These are phyloP conservation scores for Leonotis leonurus DNA, from an alignment of 257 asterid genomes.

Conservation along the genomic window DNA sequence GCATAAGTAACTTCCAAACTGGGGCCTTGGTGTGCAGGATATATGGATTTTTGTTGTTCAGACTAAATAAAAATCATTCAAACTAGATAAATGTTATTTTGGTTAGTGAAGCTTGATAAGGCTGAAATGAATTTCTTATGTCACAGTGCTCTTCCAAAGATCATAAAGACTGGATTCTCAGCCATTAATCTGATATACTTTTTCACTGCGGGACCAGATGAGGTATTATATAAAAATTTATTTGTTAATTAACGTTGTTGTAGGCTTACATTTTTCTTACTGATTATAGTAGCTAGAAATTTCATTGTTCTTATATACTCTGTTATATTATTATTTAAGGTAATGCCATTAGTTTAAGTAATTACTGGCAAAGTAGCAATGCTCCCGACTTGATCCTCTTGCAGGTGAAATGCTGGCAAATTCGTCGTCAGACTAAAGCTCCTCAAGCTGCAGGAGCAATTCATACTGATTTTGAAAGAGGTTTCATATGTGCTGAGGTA, in stretches of 20 bases:
- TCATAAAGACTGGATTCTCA: constrained; percentile 95
- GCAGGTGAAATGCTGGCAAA: constrained; percentile 99
- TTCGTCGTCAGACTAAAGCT: constrained; percentile 78
- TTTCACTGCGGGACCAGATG: constrained; percentile 99
- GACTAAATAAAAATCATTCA: too few relatives aligned
- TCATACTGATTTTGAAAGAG: constrained; percentile 92
- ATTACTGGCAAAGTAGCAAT: too few relatives aligned
- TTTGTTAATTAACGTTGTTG: background rate
- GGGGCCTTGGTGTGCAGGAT: too few relatives aligned
- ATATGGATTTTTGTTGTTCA: too few relatives aligned
- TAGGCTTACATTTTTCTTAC: background rate
- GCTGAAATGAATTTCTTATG: constrained; percentile 25
- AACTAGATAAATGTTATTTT: too few relatives aligned
- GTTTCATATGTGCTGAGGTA: constrained; percentile 99
- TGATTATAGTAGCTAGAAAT: background rate
- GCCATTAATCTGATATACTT: constrained; percentile 96
- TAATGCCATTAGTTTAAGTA: background rate
- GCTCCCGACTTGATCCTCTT: constrained; percentile 20
- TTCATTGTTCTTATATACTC: background rate
- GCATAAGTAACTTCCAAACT: background rate
- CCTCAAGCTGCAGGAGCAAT: constrained; percentile 99
- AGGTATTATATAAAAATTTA: constrained; percentile 43
- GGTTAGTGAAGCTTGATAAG: background rate
- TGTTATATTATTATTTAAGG: background rate
- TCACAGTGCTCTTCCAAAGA: constrained; percentile 81